Evolutionary conservation across 164 flowering plant genomes (phyloP).

Genomic region (Echeveria elegans): DNA sequence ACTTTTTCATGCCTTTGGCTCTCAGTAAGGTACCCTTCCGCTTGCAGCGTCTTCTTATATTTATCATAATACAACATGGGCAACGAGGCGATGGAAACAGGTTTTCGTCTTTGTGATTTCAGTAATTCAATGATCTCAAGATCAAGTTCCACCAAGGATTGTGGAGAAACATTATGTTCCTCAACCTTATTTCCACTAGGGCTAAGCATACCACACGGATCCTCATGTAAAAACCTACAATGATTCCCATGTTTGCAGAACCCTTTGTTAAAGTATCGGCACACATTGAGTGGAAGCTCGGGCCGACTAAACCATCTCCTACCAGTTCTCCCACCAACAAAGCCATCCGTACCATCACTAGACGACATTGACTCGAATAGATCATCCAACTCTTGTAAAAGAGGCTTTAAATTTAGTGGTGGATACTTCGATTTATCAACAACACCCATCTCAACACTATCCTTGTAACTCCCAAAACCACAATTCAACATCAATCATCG

Average conservation of each 20-base stretch:
- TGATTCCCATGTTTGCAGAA: slow-evolving; percentile 55
- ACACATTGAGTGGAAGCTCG: slow-evolving; percentile 33
- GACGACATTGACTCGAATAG: no score
- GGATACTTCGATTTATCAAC: no score
- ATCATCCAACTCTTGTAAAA: no score
- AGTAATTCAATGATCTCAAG: slow-evolving; percentile 52
- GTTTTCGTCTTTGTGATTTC: slow-evolving; percentile 42
- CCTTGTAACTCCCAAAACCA: no score
- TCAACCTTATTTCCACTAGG: slow-evolving; percentile 29
- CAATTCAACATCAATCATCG: no score
- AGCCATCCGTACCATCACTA: no score
- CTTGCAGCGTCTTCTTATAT: slow-evolving; percentile 53
- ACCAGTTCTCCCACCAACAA: no score
- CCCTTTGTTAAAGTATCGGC: slow-evolving; percentile 50
- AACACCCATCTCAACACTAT: no score
- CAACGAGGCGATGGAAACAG: slow-evolving; percentile 66
- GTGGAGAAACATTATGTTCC: slow-evolving; percentile 37
- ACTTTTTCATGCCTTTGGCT: slow-evolving; percentile 75
- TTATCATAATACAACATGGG: slow-evolving; percentile 64
- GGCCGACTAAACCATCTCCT: slow-evolving; percentile 1
- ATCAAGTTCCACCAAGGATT: slow-evolving; percentile 52
- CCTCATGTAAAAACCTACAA: slow-evolving; percentile 47
- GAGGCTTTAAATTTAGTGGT: no score
- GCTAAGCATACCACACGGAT: slow-evolving; percentile 5
- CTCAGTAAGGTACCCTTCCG: slow-evolving; percentile 69